These are phyloP conservation scores for Sordaria brevicollis DNA, from an alignment of 495 filamentous ascomycete species.

Conservation along the genomic window DNA sequence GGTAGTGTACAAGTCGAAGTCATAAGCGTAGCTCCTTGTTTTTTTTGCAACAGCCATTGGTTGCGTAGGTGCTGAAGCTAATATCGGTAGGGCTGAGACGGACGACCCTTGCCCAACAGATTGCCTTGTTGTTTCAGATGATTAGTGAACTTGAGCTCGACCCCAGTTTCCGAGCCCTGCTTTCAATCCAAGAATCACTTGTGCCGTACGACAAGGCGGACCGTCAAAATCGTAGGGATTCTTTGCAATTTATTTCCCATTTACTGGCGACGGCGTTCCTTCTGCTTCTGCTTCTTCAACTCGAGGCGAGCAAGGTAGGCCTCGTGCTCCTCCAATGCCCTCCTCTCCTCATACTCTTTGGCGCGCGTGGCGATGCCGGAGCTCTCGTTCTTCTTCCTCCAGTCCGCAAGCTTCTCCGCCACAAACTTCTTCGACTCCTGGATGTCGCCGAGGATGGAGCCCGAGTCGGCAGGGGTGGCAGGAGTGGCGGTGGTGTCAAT, in stretches of 20 bases:
- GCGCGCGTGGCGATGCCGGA: slow-evolving; percentile 19
- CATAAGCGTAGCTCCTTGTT: background rate
- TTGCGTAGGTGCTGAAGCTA: background rate
- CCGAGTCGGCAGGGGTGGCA: slow-evolving; percentile 2
- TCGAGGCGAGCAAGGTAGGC: slow-evolving; percentile 22
- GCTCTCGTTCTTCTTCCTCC: slow-evolving; percentile 10
- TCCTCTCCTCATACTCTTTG: slow-evolving; percentile 36
- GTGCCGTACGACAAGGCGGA: background rate
- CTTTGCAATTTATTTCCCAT: background rate
- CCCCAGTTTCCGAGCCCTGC: background rate
- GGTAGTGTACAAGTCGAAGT: background rate
- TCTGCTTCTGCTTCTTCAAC: slow-evolving; percentile 8
- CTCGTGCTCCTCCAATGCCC: slow-evolving; percentile 34
- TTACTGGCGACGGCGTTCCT: background rate
- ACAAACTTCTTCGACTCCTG: slow-evolving; percentile 16
- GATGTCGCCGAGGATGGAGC: slow-evolving; percentile 10
- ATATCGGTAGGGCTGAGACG: background rate
- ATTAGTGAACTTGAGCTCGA: background rate
- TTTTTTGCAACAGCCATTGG: background rate
- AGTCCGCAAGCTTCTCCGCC: slow-evolving; percentile 28
- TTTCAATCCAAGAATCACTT: background rate
- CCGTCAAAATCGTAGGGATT: background rate
- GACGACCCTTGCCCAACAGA: background rate
- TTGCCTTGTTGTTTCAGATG: background rate
- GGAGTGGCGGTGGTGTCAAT: slow-evolving; percentile 14